phyloP scores from a whole-genome alignment of 2,329 filamentous ascomycete species.

The Endoconidiophora polonica region DNA sequence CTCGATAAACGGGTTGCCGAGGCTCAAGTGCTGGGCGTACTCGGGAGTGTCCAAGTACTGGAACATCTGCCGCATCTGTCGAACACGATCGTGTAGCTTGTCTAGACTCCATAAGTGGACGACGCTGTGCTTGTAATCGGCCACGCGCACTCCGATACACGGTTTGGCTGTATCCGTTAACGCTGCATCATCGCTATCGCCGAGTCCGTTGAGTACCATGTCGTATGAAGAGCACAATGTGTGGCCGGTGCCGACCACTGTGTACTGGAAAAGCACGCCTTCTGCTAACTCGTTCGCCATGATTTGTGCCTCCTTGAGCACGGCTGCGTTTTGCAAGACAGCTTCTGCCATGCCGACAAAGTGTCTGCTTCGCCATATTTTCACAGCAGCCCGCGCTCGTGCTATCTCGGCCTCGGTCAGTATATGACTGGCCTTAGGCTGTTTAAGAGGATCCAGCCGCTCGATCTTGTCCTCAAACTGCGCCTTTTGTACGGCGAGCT shows the following conservation, averaged over 20 bases:
- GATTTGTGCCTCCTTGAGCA: slow-evolving; percentile 87
- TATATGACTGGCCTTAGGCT: slow-evolving; percentile 41
- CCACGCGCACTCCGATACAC: slow-evolving; percentile 74
- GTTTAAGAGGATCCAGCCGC: slow-evolving; percentile 49
- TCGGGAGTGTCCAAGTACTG: slow-evolving; percentile 93
- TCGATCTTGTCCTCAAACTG: slow-evolving; percentile 74
- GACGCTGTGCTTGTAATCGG: slow-evolving; percentile 75
- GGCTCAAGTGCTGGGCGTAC: slow-evolving; percentile 79
- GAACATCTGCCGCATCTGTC: slow-evolving; percentile 90
- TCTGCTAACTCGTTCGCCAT: slow-evolving; percentile 97
- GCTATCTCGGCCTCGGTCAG: slow-evolving; percentile 57
- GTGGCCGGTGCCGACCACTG: slow-evolving; percentile 77
- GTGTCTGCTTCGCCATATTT: slow-evolving; percentile 66
- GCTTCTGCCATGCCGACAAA: slow-evolving; percentile 91
- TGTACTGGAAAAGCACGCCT: slow-evolving; percentile 85
- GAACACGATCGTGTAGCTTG: slow-evolving; percentile 74
- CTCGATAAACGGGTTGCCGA: slow-evolving; percentile 88
- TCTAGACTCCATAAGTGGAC: slow-evolving; percentile 89
- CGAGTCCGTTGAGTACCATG: slow-evolving; percentile 80
- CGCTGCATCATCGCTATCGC: slow-evolving; percentile 67
- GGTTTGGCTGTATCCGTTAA: slow-evolving; percentile 73
- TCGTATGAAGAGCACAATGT: slow-evolving; percentile 88
- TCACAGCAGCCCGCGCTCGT: slow-evolving; percentile 47
- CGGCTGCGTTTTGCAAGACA: slow-evolving; percentile 71
- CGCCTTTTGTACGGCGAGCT: slow-evolving; percentile 68